Percentiles rank a stretch among this genome's conserved stretches.
These are phyloP conservation scores for Zymoseptoria brevis DNA, from an alignment of 2,329 filamentous ascomycete genomes.

Conservation along the genomic window DNA sequence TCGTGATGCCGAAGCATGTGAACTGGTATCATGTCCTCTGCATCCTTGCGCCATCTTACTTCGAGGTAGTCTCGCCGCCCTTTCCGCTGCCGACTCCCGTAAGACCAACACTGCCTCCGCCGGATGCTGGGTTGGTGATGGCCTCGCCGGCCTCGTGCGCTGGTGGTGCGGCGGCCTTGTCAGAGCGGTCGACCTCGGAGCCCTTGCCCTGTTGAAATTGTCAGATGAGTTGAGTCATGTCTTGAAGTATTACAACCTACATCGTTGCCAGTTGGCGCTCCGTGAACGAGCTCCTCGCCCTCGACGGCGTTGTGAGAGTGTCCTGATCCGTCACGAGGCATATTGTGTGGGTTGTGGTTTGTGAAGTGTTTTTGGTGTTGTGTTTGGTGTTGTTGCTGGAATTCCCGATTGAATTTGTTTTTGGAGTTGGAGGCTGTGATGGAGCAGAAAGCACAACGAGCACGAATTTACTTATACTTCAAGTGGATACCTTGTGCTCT, in stretches of 20 bases:
- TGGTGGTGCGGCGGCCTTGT: constrained; percentile 34
- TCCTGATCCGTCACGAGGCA: constrained; percentile 37
- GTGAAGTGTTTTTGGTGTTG: background rate
- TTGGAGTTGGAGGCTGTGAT: background rate
- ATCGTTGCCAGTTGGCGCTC: constrained; percentile 26
- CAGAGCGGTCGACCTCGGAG: constrained; percentile 29
- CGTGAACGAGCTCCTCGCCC: constrained; percentile 33
- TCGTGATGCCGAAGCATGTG: background rate
- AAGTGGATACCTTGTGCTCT: background rate
- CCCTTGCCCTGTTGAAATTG: constrained; percentile 6
- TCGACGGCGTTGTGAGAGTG: constrained; percentile 35
- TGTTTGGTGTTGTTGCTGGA: background rate
- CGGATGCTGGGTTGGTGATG: constrained; percentile 6
- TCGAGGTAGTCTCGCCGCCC: background rate
- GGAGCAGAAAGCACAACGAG: background rate
- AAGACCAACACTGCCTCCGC: constrained; percentile 4
- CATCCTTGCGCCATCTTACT: background rate
- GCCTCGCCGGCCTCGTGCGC: constrained; percentile 33
- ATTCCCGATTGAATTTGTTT: too few species aligned
- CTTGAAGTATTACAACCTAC: constrained; percentile 15
- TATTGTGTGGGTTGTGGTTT: constrained; percentile 17
- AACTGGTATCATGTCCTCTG: background rate
- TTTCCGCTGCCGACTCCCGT: constrained; percentile 11
- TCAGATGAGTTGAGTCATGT: background rate
- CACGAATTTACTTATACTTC: background rate